Conservation (phyloP, 2,329 filamentous ascomycete genomes). For the Zymoseptoria pseudotritici region DNA sequence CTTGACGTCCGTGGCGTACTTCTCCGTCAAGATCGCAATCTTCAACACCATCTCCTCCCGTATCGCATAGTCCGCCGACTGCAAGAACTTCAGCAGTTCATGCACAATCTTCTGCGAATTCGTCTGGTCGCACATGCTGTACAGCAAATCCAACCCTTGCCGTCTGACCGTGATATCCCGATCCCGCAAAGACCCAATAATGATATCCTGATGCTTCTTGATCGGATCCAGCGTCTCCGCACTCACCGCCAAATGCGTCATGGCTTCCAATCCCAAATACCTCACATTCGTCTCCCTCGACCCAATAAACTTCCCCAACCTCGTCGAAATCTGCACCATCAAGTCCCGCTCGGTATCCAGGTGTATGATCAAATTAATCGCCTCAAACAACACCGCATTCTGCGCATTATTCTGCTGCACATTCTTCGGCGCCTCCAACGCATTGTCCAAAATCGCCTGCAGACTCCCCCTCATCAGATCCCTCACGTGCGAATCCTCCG, state of each 20-base stretch:
- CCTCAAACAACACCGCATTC: conserved; percentile 95
- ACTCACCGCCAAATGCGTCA: conserved; percentile 93
- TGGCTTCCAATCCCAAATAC: conserved; percentile 90
- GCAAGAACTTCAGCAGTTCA: conserved; percentile 87
- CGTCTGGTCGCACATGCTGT: conserved; percentile 98
- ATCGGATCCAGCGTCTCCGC: conserved; percentile 93
- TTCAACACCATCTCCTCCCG: conserved; percentile 99
- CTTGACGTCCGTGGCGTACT: conserved; percentile 95
- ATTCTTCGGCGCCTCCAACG: conserved; percentile 92
- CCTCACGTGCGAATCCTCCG: conserved; percentile 87
- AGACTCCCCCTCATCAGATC: conserved; percentile 87
- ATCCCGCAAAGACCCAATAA: conserved; percentile 87
- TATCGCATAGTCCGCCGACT: conserved; percentile 95
- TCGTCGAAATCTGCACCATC: conserved; percentile 91
- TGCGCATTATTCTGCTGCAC: conserved; percentile 99
- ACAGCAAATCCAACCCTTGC: conserved; percentile 90
- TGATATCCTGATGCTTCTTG: conserved; percentile 95
- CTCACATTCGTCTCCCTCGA: conserved; percentile 95
- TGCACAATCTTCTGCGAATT: conserved; percentile 91
- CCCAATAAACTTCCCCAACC: conserved; percentile 90
- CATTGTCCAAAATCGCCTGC: conserved; percentile 82
- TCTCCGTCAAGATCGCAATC: conserved; percentile 95
- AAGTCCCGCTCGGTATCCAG: conserved; percentile 88
- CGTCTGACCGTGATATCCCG: conserved; percentile 93
- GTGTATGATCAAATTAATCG: conserved; percentile 97